These are phyloP conservation scores for Candida frijolesensis DNA, from an alignment of 1,139 yeast genomes.

Conservation along the genomic window DNA sequence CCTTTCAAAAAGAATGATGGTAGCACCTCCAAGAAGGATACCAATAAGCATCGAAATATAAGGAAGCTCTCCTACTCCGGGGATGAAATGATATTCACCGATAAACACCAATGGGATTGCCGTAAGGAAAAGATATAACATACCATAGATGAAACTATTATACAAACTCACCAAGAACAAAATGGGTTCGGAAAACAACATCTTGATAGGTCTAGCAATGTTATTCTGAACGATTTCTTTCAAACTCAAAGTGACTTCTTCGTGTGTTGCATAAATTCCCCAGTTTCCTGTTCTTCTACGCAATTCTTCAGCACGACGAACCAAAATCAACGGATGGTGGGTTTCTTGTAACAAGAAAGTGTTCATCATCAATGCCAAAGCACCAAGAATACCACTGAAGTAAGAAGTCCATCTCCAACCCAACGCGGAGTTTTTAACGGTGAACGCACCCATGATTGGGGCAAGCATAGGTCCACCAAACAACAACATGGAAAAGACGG, in stretches of 20 bases:
- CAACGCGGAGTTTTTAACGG: constrained; percentile 30
- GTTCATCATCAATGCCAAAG: constrained; percentile 30
- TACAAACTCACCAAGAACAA: constrained; percentile 68
- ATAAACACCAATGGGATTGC: constrained; percentile 78
- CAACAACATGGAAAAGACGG: constrained; percentile 35
- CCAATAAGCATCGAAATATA: constrained; percentile 66
- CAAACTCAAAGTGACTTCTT: constrained; percentile 62
- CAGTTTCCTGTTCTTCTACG: constrained; percentile 63
- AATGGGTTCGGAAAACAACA: constrained; percentile 76
- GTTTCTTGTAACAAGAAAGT: constrained; percentile 47
- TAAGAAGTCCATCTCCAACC: constrained; percentile 67
- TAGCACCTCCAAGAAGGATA: constrained; percentile 55
- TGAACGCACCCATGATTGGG: constrained; percentile 42
- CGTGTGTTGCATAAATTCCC: constrained; percentile 87
- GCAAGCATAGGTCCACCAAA: constrained; percentile 53
- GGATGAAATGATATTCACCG: constrained; percentile 54
- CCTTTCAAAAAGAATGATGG: constrained; percentile 31
- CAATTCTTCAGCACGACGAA: constrained; percentile 60
- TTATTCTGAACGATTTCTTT: constrained; percentile 71
- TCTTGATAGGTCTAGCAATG: constrained; percentile 65
- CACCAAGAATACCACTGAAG: constrained; percentile 53
- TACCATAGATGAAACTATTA: constrained; percentile 84
- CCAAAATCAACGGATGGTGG: constrained; percentile 54
- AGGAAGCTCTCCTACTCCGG: constrained; percentile 63
- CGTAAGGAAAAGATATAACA: constrained; percentile 72